Evolutionary conservation across 495 filamentous ascomycete genomes (phyloP), one percentile per base, ranked within the genome.

Genomic region (Penicillium lagena): DNA sequence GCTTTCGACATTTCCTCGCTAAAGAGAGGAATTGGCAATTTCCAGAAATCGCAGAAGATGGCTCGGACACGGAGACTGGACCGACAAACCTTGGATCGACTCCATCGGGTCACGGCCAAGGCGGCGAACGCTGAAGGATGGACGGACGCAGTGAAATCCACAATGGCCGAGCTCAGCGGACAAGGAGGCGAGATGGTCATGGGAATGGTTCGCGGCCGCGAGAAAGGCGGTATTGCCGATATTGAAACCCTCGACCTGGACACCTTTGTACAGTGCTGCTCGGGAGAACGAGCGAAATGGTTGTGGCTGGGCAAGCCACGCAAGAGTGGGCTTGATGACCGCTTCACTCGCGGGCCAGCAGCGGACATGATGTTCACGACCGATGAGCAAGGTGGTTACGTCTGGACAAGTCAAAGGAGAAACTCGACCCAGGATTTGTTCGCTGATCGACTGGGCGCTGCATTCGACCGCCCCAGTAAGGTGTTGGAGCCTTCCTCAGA

Each of bases 101-200:
- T 98, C 29, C 93, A 91, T 48, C 77, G 75, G 34, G 79, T 76
- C 7, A 96, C 93, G 13, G 87, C 85, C 35, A 97, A 96, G 58
- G 88, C 89, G 14, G 93, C 90, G 5, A 85, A 81, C 31, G 78
- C 85, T 7, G 86, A 95, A 49, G 81, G 79, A 49, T 87, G 84
- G 81, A 86, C 81, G 6, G 88, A 87, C 55, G 90, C 91, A 12
- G 87, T 98, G 47, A 97, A 96, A 57, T 94, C 89, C 7, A 96
- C 91, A 2, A 83, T 96, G 47, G 90, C 87, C 7, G 93, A 97
- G 62, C 79, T 98, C 29, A 85, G 89, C 47, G 93, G 93, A n/a
- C 95, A 96, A 61, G 85, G 91, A 36, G 88, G 89, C 29, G 89
- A 95, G 55, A 86, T 96, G 73, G 83, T 95, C 37, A 88, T 93